Evolutionary conservation across 23 red algal genomes (phyloP).

Genomic region (Pyropia haitanensis): DNA sequence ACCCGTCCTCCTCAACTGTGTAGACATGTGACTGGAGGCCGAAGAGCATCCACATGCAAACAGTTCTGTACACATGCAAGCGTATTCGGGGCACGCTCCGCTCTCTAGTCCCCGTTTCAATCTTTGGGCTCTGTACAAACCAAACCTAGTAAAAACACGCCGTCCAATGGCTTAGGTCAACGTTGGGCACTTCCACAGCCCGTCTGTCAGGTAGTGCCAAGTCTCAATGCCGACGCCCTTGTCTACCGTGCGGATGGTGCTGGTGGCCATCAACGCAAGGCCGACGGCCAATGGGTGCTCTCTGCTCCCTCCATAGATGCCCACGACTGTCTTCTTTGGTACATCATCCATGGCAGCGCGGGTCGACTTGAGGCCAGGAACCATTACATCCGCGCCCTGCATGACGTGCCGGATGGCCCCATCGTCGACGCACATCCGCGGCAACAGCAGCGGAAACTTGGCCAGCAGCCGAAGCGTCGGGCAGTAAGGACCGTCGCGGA

Average conservation of each 20-base stretch:
- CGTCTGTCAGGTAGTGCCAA: slow-evolving; percentile 71
- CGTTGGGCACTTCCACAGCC: slow-evolving; percentile 50
- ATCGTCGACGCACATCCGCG: slow-evolving; percentile 77
- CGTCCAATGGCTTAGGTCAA: slow-evolving; percentile 9
- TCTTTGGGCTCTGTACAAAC: too few species aligned
- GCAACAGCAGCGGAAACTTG: slow-evolving; percentile 68
- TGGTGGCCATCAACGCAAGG: slow-evolving; percentile 34
- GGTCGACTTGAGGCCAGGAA: slow-evolving; percentile 72
- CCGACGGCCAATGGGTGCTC: slow-evolving; percentile 82
- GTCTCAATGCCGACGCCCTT: slow-evolving; percentile 93
- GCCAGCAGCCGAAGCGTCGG: slow-evolving; percentile 79
- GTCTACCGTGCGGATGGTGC: slow-evolving; percentile 42
- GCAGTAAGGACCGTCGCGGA: slow-evolving; percentile 50
- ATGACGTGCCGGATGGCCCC: slow-evolving; percentile 90
- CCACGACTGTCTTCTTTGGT: slow-evolving; percentile 22
- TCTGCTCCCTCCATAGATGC: slow-evolving; percentile 68
- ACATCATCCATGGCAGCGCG: slow-evolving; percentile 65
- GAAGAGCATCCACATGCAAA: too few species aligned
- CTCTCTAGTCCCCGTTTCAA: too few species aligned
- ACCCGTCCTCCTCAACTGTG: too few species aligned
- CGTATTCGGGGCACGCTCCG: too few species aligned
- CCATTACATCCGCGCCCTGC: slow-evolving; percentile 90
- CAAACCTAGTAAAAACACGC: too few species aligned
- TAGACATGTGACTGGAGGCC: too few species aligned
- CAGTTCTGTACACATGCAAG: too few species aligned